A percentile compares a stretch with the other conserved stretches of the same genome.
These are phyloP conservation scores for Kodamaea derodonti DNA, from an alignment of 1,139 yeast genomes.

Conservation along the genomic window DNA sequence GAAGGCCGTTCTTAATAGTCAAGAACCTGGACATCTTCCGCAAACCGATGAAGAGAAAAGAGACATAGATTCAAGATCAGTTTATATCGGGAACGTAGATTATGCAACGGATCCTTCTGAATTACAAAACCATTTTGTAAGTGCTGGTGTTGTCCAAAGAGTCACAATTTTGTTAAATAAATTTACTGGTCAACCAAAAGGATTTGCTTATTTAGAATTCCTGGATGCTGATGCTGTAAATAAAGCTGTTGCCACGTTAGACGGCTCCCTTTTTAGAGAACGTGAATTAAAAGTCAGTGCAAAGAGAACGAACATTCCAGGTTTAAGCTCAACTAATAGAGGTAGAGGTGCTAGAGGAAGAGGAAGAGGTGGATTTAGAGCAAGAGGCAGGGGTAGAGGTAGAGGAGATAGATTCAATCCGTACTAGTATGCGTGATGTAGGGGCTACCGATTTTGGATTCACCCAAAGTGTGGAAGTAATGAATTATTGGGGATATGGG, in stretches of 20 bases:
- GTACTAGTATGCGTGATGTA: too few relatives aligned
- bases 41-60: conserved; percentile 32
- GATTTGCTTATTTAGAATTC: conserved; percentile 82
- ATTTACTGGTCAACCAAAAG: conserved; percentile 76
- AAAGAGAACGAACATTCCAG: conserved; percentile 80
- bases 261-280: conserved; percentile 64
- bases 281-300: conserved; percentile 68
- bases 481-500: too few relatives aligned
- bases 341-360: conserved; percentile 37
- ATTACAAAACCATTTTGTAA: conserved; percentile 70
- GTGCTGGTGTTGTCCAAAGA: conserved; percentile 75
- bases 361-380: conserved; percentile 19
- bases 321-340: conserved; percentile 48
- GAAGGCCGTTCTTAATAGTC: conserved; percentile 13
- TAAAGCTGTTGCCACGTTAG: conserved; percentile 58
- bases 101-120: conserved; percentile 77
- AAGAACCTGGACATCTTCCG: conserved; percentile 13
- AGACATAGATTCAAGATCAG: conserved; percentile 67
- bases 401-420: conserved; percentile 21
- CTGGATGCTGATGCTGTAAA: conserved; percentile 59
- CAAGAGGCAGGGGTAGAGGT: conserved; percentile 16
- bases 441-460: too few relatives aligned
- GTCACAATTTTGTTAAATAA: conserved; percentile 77
- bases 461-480: too few relatives aligned
- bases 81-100: conserved; percentile 87